Conservation (phyloP, 768 basidiomycete species). For the Rhodotorula graminis region DNA sequence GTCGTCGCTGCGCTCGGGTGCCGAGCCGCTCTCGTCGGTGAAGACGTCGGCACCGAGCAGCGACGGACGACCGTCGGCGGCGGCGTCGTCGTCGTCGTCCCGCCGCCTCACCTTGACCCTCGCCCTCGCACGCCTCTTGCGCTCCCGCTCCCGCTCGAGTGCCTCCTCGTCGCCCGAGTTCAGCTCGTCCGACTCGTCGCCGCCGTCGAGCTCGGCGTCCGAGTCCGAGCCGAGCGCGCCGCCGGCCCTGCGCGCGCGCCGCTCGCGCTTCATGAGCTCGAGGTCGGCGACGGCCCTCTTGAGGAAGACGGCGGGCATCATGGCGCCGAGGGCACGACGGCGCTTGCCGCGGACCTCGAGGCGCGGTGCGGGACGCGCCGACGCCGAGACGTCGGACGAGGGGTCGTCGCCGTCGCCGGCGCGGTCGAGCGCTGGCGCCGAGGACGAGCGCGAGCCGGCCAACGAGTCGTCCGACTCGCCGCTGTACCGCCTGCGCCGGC, state of each 20-base stretch:
- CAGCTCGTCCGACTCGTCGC: constrained; percentile 17
- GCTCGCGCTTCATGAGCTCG: constrained; percentile 39
- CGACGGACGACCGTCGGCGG: not conserved
- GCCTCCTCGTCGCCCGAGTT: constrained; percentile 37
- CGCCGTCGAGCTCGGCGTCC: constrained; percentile 18
- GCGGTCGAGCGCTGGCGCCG: not conserved
- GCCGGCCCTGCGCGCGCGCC: not conserved
- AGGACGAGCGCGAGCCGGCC: not conserved
- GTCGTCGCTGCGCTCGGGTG: constrained; percentile 6
- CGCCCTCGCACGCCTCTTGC: not conserved
- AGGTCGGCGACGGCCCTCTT: constrained; percentile 41
- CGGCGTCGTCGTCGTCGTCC: constrained; percentile 14
- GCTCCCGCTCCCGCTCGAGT: not conserved
- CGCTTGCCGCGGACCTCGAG: constrained; percentile 25
- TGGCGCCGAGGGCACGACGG: constrained; percentile 22
- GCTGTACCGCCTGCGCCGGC: not conserved
- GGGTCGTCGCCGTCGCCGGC: constrained; percentile 5
- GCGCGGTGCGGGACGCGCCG: constrained; percentile 1
- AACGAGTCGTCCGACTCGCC: constrained; percentile 19
- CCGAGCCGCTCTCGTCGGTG: constrained; percentile 29
- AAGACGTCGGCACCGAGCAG: constrained; percentile 18
- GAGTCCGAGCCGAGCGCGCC: not conserved
- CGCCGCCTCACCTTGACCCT: constrained; percentile 13
- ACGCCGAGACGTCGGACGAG: too few species aligned
- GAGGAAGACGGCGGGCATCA: constrained; percentile 42